phyloP scores from a whole-genome alignment of 305 asterid genomes.

The Plantago lanceolata region DNA sequence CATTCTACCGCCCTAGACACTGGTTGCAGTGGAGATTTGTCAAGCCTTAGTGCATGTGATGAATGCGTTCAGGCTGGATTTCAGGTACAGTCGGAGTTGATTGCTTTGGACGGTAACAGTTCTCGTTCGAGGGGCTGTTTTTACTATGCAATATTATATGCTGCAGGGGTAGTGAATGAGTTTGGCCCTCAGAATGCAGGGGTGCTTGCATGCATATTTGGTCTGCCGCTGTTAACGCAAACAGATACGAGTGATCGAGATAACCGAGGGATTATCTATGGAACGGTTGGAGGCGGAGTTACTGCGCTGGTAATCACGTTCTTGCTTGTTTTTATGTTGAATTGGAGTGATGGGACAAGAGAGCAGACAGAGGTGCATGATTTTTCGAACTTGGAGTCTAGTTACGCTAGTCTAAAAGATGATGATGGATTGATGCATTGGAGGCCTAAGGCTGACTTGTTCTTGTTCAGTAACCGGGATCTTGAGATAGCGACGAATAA shows the following conservation, averaged over 20 bases:
- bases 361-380: slow-evolving; percentile 14
- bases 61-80: slow-evolving; percentile 53
- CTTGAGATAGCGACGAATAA: slow-evolving; percentile 46
- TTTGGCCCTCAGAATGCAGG: slow-evolving; percentile 50
- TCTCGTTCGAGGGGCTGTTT: slow-evolving; percentile 49
- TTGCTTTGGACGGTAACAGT: slow-evolving; percentile 34
- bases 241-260: slow-evolving; percentile 4
- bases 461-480: slow-evolving; percentile 33
- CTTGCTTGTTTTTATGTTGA: slow-evolving; percentile 27
- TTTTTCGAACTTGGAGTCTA: slow-evolving; percentile 4
- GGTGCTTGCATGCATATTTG: slow-evolving; percentile 50
- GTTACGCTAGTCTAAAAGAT: slow-evolving; percentile 13
- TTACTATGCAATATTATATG: slow-evolving; percentile 47
- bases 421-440: slow-evolving; percentile 34
- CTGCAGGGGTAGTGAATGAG: slow-evolving; percentile 49
- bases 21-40: slow-evolving; percentile 36
- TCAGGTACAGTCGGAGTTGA: slow-evolving; percentile 39
- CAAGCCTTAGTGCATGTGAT: slow-evolving; percentile 42
- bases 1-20: slow-evolving; percentile 30
- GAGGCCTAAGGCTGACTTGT: slow-evolving; percentile 39
- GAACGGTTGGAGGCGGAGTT: slow-evolving; percentile 39
- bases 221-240: slow-evolving; percentile 36
- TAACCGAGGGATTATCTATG: slow-evolving; percentile 26
- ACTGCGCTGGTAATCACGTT: slow-evolving; percentile 22
- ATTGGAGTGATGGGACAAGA: slow-evolving; percentile 14